Base-by-base conservation (phyloP, 2,329 filamentous ascomycete genomes). In the Arachnopeziza araneosa region DNA sequence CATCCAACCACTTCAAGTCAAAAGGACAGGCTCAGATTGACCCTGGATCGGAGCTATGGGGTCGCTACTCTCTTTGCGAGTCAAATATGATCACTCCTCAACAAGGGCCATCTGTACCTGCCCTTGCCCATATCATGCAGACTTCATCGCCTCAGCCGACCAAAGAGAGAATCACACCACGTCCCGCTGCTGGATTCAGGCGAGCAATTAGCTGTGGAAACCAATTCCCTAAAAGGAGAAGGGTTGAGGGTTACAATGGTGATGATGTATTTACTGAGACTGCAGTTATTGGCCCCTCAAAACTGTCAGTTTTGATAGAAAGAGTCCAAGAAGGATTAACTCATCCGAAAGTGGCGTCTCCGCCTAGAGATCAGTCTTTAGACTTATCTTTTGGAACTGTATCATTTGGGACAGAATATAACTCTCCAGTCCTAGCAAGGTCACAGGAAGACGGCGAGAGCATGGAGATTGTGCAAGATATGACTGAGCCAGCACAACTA, bases 41-140 rank as follows among this genome's bases (percentile, higher is more conserved):
- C 68, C 87, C 90, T 48, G 88, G 88, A 1, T 75, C 87, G 32
- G 88, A 93, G 64, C 75, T 93, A 1, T 93, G 90, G 90, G 89
- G 89, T 67, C 85, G 88, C 56, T 91, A 90, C 70, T 83, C 88
- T 48, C 74, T 84, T 22, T 73, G 79, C 51, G 73, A 64, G 24
- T 67, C 77, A 12, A 68, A 68, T 59, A 59, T 60, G 23, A 56
- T 64, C 52, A 68, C 69, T 44, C 65, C 66, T 49, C 67, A 68
- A 60, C 67, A 44, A 44, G 66, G 66, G 24, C 60, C 62, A 55
- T 24, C 67, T 71, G 50, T 85, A 84, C 66, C 83, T 83, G 49
- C 81, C 19, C 77, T 90, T 24, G 82, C 84, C 54, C 83, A 89
- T 58, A 76, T 91, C 24, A 84, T 89, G 76, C 79, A 86, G 1